Conservation (phyloP, 441 rosid species). For the Hura crepitans region DNA sequence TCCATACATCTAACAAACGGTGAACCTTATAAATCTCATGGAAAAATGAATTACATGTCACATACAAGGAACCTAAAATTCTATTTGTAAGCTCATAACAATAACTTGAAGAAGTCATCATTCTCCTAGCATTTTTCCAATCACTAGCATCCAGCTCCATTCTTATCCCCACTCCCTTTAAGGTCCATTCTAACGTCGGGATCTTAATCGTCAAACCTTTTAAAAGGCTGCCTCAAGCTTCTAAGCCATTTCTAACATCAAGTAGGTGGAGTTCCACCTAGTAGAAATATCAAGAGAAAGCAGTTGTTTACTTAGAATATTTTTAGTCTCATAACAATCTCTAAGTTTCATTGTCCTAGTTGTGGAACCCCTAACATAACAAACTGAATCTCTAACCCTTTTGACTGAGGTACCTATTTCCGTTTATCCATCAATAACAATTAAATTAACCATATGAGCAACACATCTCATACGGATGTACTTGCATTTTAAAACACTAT, state of each 20-base stretch:
- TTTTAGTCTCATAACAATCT: no score
- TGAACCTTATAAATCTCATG: no score
- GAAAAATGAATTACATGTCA: neutral
- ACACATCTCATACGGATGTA: neutral
- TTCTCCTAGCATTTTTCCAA: neutral
- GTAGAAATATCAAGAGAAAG: neutral
- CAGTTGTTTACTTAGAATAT: no score
- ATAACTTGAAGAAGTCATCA: neutral
- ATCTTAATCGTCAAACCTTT: neutral
- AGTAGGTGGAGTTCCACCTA: neutral
- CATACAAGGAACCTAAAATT: neutral
- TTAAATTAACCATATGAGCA: slow-evolving; percentile 1
- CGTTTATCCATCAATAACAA: neutral
- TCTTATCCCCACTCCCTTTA: neutral
- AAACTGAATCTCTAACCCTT: no score
- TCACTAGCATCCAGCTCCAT: neutral
- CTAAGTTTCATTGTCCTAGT: no score
- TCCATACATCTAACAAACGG: neutral
- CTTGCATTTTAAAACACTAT: neutral
- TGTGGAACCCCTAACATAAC: no score
- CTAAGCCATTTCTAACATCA: neutral
- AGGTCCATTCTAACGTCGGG: neutral
- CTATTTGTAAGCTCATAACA: neutral
- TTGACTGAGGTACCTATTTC: neutral
- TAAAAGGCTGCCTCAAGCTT: neutral